Evolutionary conservation across 441 rosid genomes (phyloP), one percentile per base, ranked within the genome.

Genomic region (Sinapis alba): DNA sequence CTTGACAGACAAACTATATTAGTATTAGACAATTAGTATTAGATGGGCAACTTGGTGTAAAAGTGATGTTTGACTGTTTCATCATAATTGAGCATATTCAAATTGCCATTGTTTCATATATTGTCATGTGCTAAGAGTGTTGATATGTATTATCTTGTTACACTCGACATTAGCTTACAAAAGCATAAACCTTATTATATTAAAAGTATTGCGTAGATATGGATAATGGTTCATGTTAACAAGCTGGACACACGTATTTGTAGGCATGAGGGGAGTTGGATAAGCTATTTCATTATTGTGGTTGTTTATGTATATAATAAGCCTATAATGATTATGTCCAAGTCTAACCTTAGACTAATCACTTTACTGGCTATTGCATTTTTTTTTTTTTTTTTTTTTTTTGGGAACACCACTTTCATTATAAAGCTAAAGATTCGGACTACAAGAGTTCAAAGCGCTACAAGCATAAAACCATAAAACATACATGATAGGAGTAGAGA

Each of bases 131-230:
- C 57, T 69, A 41, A 36, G 23, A 36, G 10, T 27, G 64, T 20
- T 59, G 30, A 19, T 24, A 58, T 50, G 60, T 26, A 47, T 21
- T 23, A 28, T 30, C 23, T 23, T 15, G 59, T 23, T 13, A 26
- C 51, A 68, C 51, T 21, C n/a, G 62, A 69, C 65, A 23, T 24
- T 20, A 53, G 62, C 72, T 38, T 69, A 21, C 64, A 5, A 50
- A 50, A 50, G 56, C 56, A 18, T 8, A 2, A 50, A 16, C 23
- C 63, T 7, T 54, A 19, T 6, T 67, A 18, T 18, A 18, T 7
- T 28, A 19, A 47, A 47, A 26, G 23, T 47, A 64, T 18, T 47
- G 9, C 12, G 24, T 65, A 15, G 12, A 19, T 67, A 30, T 67
- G 61, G 45, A 6, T 27, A 50, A 66, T 65, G 38, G 58, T 9